phyloP scores from a whole-genome alignment of 1,284 basidiomycete genomes.

The Blastosporella zonata region DNA sequence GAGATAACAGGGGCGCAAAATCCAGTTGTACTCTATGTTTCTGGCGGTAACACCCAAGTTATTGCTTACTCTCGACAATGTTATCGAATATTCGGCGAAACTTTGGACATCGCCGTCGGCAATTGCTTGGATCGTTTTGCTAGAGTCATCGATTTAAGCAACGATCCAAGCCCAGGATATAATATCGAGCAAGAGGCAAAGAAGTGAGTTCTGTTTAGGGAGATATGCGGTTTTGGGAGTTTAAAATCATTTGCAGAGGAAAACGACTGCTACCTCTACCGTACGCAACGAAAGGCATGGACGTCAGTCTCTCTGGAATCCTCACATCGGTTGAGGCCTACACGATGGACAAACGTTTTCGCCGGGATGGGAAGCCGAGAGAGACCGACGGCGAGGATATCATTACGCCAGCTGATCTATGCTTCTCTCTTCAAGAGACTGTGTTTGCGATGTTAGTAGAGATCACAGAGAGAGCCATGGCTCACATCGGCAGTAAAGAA shows the following conservation, averaged over 20 bases:
- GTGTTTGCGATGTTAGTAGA: constrained; percentile 99
- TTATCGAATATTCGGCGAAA: constrained; percentile 99
- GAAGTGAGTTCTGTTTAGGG: constrained; percentile 46
- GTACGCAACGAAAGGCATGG: constrained; percentile 99
- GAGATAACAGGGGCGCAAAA: constrained; percentile 93
- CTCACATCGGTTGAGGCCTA: constrained; percentile 88
- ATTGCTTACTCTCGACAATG: constrained; percentile 97
- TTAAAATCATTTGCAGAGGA: constrained; percentile 42
- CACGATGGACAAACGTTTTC: constrained; percentile 76
- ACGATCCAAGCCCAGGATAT: constrained; percentile 97
- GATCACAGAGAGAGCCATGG: constrained; percentile 99
- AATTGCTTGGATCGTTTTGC: constrained; percentile 99
- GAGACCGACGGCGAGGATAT: constrained; percentile 57
- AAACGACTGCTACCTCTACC: constrained; percentile 80
- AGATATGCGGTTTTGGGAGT: constrained; percentile 25
- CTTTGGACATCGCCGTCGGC: constrained; percentile 97
- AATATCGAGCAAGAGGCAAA: constrained; percentile 98
- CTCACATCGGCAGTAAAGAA: constrained; percentile 94
- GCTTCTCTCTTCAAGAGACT: constrained; percentile 96
- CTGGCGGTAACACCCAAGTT: constrained; percentile 98
- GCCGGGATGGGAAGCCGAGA: constrained; percentile 36
- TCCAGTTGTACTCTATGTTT: constrained; percentile 97
- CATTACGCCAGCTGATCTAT: constrained; percentile 92
- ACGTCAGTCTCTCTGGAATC: constrained; percentile 92
- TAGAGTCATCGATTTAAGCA: constrained; percentile 91